Evolutionary conservation across 192 early-diverging fungal genomes (phyloP).

Genomic region (Cladochytrium replicatum): DNA sequence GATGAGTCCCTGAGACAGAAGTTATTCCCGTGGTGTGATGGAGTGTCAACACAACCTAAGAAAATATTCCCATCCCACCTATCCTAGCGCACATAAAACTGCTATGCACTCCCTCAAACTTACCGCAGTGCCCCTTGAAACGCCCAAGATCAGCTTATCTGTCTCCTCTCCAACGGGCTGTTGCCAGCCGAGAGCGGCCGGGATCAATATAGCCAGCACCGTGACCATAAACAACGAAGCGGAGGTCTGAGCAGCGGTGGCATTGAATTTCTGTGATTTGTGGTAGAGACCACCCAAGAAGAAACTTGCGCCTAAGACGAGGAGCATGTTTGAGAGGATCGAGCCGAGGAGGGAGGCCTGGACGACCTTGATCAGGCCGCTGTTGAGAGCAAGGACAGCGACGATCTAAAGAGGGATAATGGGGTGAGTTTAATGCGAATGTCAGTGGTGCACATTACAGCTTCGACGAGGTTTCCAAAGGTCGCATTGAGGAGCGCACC

Average conservation of each 20-base stretch:
- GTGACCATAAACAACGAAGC: slow-evolving; percentile 9
- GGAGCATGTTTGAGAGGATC: slow-evolving; percentile 79
- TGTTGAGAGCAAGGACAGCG: slow-evolving; percentile 68
- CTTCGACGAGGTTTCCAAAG: slow-evolving; percentile 81
- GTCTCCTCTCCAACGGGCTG: too few relatives aligned
- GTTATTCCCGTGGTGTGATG: too few relatives aligned
- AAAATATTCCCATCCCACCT: too few relatives aligned
- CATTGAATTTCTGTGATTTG: slow-evolving; percentile 50
- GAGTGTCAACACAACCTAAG: too few relatives aligned
- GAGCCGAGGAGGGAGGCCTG: slow-evolving; percentile 84
- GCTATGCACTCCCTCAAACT: too few relatives aligned
- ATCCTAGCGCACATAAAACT: too few relatives aligned
- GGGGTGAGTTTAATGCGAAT: too few relatives aligned
- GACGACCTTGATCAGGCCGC: slow-evolving; percentile 72
- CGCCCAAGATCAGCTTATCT: slow-evolving; percentile 21
- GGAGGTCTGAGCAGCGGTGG: slow-evolving; percentile 10
- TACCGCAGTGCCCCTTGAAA: slow-evolving; percentile 21
- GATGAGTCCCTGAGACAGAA: too few relatives aligned
- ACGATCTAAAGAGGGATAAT: slow-evolving; percentile 49
- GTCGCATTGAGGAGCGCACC: slow-evolving; percentile 77
- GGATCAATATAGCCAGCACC: too few relatives aligned
- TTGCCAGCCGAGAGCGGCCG: too few relatives aligned
- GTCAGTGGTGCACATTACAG: too few relatives aligned
- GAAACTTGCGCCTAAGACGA: slow-evolving; percentile 83
- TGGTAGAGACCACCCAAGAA: slow-evolving; percentile 68